phyloP scores from a whole-genome alignment of 2,329 filamentous ascomycete genomes.

The Hypoxylon sp. region DNA sequence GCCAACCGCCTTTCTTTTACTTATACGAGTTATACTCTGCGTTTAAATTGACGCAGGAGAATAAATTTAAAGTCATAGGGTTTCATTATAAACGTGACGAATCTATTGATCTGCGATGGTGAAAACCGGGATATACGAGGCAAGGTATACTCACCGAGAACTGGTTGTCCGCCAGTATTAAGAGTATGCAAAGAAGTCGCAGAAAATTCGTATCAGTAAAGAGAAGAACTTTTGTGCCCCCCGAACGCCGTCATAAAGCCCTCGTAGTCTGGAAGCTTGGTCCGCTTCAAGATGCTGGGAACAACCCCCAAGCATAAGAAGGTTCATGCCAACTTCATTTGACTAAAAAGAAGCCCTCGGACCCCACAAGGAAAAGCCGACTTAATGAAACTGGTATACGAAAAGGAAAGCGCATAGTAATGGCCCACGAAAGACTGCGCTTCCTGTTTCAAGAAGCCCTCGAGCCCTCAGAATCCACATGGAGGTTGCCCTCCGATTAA shows the following conservation, averaged over 20 bases:
- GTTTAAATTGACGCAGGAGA: neutral
- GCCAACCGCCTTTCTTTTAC: neutral
- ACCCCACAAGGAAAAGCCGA: slow-evolving; percentile 54
- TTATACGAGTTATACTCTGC: neutral
- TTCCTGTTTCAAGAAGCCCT: slow-evolving; percentile 43
- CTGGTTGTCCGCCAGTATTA: slow-evolving; percentile 22
- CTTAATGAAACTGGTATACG: slow-evolving; percentile 34
- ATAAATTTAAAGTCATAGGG: neutral
- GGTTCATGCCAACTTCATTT: slow-evolving; percentile 54
- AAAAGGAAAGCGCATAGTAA: slow-evolving; percentile 33
- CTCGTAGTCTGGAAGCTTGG: slow-evolving; percentile 54
- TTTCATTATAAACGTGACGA: slow-evolving; percentile 27
- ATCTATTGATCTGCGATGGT: slow-evolving; percentile 34
- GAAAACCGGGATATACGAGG: slow-evolving; percentile 24
- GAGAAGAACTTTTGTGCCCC: slow-evolving; percentile 49
- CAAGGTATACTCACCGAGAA: slow-evolving; percentile 51
- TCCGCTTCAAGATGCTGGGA: slow-evolving; percentile 53
- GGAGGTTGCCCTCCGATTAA: slow-evolving; percentile 58
- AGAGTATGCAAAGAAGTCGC: slow-evolving; percentile 18
- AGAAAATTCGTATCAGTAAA: slow-evolving; percentile 30
- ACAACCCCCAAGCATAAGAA: slow-evolving; percentile 45
- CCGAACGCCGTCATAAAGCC: slow-evolving; percentile 56
- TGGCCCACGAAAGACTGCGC: slow-evolving; percentile 41
- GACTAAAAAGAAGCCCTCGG: slow-evolving; percentile 53
- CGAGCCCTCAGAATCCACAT: slow-evolving; percentile 54